Conservation (phyloP, 208 protist genomes). For the Tritrichomonas musculus region DNA sequence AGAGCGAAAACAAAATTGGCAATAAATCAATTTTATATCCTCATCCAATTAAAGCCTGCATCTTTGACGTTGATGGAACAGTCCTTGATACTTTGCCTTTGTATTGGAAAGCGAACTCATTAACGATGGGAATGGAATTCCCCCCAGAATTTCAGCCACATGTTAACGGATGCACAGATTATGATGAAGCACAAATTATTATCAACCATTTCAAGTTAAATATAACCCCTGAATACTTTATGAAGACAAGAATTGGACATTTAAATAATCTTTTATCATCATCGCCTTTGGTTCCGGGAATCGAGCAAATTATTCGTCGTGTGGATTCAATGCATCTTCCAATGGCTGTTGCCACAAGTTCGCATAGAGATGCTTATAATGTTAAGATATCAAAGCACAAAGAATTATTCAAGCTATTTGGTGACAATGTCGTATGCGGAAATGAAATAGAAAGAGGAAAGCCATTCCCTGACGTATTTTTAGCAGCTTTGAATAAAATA, state of each 20-base stretch:
- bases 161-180: neutral
- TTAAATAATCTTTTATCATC: neutral
- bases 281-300: neutral
- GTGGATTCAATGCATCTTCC: neutral
- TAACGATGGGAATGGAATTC: neutral
- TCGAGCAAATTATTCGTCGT: neutral
- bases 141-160: neutral
- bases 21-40: no score
- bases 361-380: neutral
- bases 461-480: neutral
- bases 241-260: neutral
- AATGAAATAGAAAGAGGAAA: neutral
- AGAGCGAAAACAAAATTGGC: no score
- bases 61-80: constrained; percentile 18
- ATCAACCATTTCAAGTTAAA: neutral
- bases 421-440: neutral
- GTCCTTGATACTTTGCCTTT: neutral
- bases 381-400: neutral
- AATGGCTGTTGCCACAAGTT: neutral
- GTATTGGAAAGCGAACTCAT: neutral
- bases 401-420: neutral
- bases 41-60: neutral
- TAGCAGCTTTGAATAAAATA: neutral
- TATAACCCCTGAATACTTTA: neutral
- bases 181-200: neutral